Evolutionary conservation across 768 basidiomycete species (phyloP), one percentile per base, ranked within the genome.

Genomic region (Collybia nuda): DNA sequence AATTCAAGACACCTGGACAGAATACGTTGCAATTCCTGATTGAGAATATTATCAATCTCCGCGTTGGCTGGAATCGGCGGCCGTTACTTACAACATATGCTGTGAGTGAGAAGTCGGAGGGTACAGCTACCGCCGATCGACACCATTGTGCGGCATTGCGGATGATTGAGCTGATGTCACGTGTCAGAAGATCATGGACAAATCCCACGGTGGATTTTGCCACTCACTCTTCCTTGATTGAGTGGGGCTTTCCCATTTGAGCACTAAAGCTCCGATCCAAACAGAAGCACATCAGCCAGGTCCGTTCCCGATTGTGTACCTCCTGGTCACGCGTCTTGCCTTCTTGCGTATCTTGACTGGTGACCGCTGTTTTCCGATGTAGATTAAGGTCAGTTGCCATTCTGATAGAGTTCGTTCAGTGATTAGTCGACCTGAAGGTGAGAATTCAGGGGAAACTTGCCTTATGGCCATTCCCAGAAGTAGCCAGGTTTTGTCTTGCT

Each of bases 361-460:
- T 68, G 37, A 78, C 67, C 1, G 76, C 73, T 6, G 88, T 88
- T 65, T 96, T 95, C 48, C 95, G 85, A 64, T 98, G 95, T 48
- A 99, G 69, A 65, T 98, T 98, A 28, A 99, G 73, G 68, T 99
- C 97, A 12, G 90, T 96, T 8, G 88, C 97, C 90, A 97, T 94
- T 47, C 95, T 92, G 40, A 21, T 47, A 32, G 60, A 14, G 40
- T 32, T 26, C 9, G 4, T 8, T 6, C 17, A n/a, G 8, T 21
- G 24, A n/a, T 52, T 22, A 35, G 28, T 21, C 14, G 40, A 47
- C 14, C 23, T 38, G 42, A 21, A n/a, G 14, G 37, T 28, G 37
- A 43, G 36, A 50, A 40, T 19, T 11, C 9, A 38, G 28, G 3
- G 19, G 48, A 22, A 9, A 72, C 82, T 44, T 52, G 85, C 86